Conservation (phyloP, 2,329 filamentous ascomycete species). For the Neofusicoccum sp. region DNA sequence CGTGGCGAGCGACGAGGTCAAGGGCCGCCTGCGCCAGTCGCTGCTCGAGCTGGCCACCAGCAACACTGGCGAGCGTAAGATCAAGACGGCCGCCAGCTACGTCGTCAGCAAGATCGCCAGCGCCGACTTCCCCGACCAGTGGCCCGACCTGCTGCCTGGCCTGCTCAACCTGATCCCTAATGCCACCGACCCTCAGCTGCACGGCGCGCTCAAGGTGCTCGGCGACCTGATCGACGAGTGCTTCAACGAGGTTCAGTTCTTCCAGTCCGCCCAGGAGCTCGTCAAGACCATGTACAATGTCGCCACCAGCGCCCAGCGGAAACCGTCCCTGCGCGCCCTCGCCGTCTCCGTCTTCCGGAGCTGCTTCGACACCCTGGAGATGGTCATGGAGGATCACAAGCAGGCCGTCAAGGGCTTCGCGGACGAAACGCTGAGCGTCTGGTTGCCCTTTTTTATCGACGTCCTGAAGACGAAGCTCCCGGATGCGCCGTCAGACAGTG, state of each 20-base stretch:
- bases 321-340: slow-evolving; percentile 76
- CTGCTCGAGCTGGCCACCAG: slow-evolving; percentile 78
- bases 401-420: slow-evolving; percentile 85
- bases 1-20: slow-evolving; percentile 71
- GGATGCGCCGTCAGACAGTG: slow-evolving; percentile 59
- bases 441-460: slow-evolving; percentile 87
- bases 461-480: slow-evolving; percentile 77
- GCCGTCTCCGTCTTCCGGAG: slow-evolving; percentile 87
- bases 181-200: slow-evolving; percentile 77
- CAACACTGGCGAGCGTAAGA: slow-evolving; percentile 75
- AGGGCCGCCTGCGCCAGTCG: slow-evolving; percentile 70
- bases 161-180: slow-evolving; percentile 76
- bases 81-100: slow-evolving; percentile 86
- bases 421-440: slow-evolving; percentile 78
- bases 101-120: slow-evolving; percentile 93
- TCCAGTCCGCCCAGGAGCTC: slow-evolving; percentile 82
- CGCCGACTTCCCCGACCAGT: slow-evolving; percentile 90
- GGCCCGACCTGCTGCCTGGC: slow-evolving; percentile 84
- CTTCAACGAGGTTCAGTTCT: slow-evolving; percentile 93
- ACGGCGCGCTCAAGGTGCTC: slow-evolving; percentile 87
- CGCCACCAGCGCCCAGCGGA: slow-evolving; percentile 73
- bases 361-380: slow-evolving; percentile 94
- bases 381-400: slow-evolving; percentile 92
- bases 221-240: slow-evolving; percentile 90
- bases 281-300: slow-evolving; percentile 82